Evolutionary conservation across 106 monocot species (phyloP), one percentile per base, ranked within the genome.

Genomic region (Dendrobium chrysotoxum): DNA sequence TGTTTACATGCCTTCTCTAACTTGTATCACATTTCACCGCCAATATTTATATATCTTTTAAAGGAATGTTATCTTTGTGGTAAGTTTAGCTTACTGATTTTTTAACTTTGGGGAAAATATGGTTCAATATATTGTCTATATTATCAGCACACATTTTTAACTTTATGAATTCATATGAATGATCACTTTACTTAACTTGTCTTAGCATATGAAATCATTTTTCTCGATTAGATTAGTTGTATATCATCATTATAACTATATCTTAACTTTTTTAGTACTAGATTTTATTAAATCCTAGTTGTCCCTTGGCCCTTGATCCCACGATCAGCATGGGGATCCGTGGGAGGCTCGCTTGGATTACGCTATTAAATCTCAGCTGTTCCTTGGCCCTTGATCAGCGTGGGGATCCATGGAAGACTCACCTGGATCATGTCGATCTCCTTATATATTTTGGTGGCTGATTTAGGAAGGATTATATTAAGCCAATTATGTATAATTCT

Each of bases 61-160:
- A 98, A 92, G 88, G 97, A 94, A 67, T 94, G 90, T 61, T 98
- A 98, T 68, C 40, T 84, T 28, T 88, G 67, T 83, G 97, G 96
- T 94, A 88, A 82, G 68, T 75, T 38, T 77, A 47, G 41, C 12
- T 75, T 40, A 39, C 67, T 25, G 10, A 16, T 21, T 31, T 67
- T 83, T 47, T 78, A 42, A n/a, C n/a, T 47, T 79, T 75, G 53
- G 28, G 12, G 4, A 41, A 70, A 15, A 0, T 30, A 12, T 70
- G 31, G 8, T 28, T 70, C n/a, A 35, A 35, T 35, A 35, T 70
- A 70, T 35, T 6, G 4, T 4, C 23, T 23, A 61, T 61, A 61
- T 61, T 23, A 23, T 7, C 23, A 23, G n/a, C 6, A 23, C 1
- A 23, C 23, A n/a, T n/a, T 21, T n/a, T 23, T 23, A n/a, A 61